A percentile compares a stretch with the other conserved stretches of the same genome.
Evolutionary conservation across 2,329 filamentous ascomycete species (phyloP).

Genomic region (Fusarium nanum): DNA sequence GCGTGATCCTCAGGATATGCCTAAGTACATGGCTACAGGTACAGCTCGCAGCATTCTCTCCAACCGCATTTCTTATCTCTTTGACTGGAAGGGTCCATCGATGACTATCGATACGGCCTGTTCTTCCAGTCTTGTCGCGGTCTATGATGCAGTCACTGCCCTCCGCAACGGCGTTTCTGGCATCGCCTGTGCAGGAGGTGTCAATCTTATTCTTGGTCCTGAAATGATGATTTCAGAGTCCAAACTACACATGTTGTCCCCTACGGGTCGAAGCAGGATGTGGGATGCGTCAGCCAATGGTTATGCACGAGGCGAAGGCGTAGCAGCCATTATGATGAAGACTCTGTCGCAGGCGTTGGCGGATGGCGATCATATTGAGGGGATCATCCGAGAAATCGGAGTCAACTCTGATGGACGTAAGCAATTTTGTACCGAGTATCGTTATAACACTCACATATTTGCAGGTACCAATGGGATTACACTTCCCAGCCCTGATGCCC

Average conservation of each 20-base stretch:
- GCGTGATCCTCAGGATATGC: slow-evolving; percentile 10
- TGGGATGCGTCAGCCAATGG: slow-evolving; percentile 2
- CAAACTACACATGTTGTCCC: slow-evolving; percentile 5
- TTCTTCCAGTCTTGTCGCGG: not conserved
- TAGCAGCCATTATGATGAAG: slow-evolving; percentile 3
- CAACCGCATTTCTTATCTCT: too few relatives aligned
- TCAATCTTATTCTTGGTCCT: slow-evolving; percentile 4
- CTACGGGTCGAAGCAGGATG: not conserved
- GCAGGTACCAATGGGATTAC: slow-evolving; percentile 6
- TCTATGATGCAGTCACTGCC: slow-evolving; percentile 1
- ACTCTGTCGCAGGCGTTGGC: not conserved
- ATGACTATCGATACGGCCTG: not conserved
- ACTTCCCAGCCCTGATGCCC: not conserved
- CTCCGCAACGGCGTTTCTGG: not conserved
- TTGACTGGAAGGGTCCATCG: too few relatives aligned
- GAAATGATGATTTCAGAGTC: slow-evolving; percentile 10
- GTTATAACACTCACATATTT: too few relatives aligned
- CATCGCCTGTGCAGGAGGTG: not conserved
- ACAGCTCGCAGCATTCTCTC: not conserved
- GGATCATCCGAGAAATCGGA: not conserved
- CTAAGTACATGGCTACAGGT: slow-evolving; percentile 13
- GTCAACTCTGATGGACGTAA: slow-evolving; percentile 5
- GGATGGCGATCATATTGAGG: not conserved
- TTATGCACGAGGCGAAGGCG: not conserved
- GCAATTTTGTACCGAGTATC: not conserved